phyloP scores from a whole-genome alignment of 2,329 filamentous ascomycete species.

The Alternaria ventricosa region DNA sequence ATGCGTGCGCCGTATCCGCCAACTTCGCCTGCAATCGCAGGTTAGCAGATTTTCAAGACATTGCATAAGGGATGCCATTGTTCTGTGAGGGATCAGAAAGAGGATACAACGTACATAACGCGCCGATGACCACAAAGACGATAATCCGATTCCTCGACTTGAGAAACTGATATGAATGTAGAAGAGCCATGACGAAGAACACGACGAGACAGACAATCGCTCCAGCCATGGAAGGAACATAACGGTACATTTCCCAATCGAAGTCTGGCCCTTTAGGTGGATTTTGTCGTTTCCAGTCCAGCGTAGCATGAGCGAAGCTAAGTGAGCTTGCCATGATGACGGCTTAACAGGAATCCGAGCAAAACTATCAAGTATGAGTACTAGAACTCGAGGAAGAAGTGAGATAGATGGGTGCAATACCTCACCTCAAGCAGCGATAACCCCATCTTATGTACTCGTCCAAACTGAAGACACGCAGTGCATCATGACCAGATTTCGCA shows the following conservation, averaged over 20 bases:
- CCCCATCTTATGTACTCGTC: not conserved
- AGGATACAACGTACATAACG: slow-evolving; percentile 26
- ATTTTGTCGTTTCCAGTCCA: slow-evolving; percentile 26
- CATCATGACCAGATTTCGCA: not conserved
- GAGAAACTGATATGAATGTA: slow-evolving; percentile 31
- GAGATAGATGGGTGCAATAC: not conserved
- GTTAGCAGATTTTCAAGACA: not conserved
- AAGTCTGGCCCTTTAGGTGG: slow-evolving; percentile 27
- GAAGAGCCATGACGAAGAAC: slow-evolving; percentile 28
- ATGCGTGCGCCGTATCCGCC: slow-evolving; percentile 52
- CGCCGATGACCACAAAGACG: slow-evolving; percentile 37
- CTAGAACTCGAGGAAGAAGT: too few species aligned
- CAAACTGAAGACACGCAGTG: not conserved
- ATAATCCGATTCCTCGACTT: slow-evolving; percentile 24
- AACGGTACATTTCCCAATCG: slow-evolving; percentile 46
- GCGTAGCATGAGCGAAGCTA: not conserved
- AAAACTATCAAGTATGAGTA: not conserved
- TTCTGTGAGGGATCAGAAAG: not conserved
- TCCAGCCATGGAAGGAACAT: slow-evolving; percentile 35
- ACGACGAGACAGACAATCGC: slow-evolving; percentile 31
- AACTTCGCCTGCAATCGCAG: slow-evolving; percentile 43
- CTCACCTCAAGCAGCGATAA: not conserved
- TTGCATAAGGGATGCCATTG: too few species aligned
- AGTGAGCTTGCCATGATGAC: not conserved
- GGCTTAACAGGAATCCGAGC: too few species aligned